Conservation (phyloP, 2,329 filamentous ascomycete genomes). For the Colletotrichum sp. region DNA sequence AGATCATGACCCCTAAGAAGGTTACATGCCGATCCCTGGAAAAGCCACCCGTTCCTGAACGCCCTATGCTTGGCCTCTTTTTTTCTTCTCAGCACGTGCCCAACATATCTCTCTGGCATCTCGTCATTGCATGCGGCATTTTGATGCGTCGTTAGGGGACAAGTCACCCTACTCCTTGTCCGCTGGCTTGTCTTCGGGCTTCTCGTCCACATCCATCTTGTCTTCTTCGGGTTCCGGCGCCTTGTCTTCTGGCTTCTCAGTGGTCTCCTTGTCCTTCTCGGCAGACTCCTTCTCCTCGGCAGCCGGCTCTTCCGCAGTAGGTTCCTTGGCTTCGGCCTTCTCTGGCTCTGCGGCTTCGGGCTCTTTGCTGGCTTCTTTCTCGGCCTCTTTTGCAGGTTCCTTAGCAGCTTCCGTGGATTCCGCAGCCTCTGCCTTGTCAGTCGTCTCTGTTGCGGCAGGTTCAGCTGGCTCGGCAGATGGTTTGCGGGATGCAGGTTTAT, state of each 20-base stretch:
- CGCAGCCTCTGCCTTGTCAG: background rate
- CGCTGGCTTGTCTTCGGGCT: constrained; percentile 5
- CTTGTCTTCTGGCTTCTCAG: constrained; percentile 21
- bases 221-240: constrained; percentile 21
- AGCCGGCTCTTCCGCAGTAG: background rate
- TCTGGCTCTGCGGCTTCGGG: background rate
- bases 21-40: background rate
- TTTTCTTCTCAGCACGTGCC: background rate
- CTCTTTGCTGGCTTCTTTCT: constrained; percentile 15
- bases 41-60: constrained; percentile 10
- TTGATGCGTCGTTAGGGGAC: background rate
- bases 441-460: constrained; percentile 19
- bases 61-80: constrained; percentile 1
- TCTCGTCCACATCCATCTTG: constrained; percentile 25
- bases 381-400: constrained; percentile 19
- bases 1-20: background rate
- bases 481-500: constrained; percentile 23
- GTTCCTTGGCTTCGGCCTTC: constrained; percentile 17
- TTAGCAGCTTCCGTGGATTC: background rate
- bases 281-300: constrained; percentile 16
- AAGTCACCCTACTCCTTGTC: background rate
- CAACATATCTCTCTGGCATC: background rate
- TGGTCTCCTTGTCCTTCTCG: constrained; percentile 23
- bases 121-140: constrained; percentile 1
- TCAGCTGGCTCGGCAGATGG: constrained; percentile 19